These are phyloP conservation scores for Trichaptum fuscoviolaceum DNA, from an alignment of 768 basidiomycete species.

Conservation along the genomic window DNA sequence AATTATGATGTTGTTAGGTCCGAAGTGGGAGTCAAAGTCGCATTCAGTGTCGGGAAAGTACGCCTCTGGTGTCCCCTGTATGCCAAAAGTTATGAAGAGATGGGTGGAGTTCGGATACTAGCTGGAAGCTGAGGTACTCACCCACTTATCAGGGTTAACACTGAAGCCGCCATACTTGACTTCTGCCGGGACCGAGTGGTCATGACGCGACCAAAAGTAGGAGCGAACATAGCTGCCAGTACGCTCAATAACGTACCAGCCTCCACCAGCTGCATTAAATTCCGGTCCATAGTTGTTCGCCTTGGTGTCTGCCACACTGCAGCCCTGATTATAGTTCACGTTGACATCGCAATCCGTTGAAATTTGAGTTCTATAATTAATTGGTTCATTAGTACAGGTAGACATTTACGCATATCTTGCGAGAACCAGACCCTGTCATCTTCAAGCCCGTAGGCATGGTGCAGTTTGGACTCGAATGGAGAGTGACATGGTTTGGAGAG, in stretches of 20 bases:
- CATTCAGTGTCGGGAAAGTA: slow-evolving; percentile 58
- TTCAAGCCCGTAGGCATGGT: slow-evolving; percentile 16
- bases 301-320: slow-evolving; percentile 21
- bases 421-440: background rate
- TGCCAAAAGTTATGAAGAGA: slow-evolving; percentile 4
- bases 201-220: slow-evolving; percentile 64
- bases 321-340: slow-evolving; percentile 26
- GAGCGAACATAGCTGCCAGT: slow-evolving; percentile 12
- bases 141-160: slow-evolving; percentile 37
- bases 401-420: background rate
- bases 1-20: slow-evolving; percentile 58
- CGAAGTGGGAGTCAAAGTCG: slow-evolving; percentile 49
- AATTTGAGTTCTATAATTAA: slow-evolving; percentile 3
- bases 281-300: slow-evolving; percentile 11
- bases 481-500: slow-evolving; percentile 26
- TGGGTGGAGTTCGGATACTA: background rate
- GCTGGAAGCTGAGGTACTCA: slow-evolving; percentile 17
- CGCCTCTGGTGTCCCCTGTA: slow-evolving; percentile 52
- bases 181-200: slow-evolving; percentile 38
- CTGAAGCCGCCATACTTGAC: slow-evolving; percentile 31
- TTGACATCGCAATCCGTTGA: background rate
- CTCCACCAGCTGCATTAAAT: slow-evolving; percentile 31
- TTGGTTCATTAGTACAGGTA: slow-evolving; percentile 21
- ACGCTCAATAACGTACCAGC: slow-evolving; percentile 25
- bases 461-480: slow-evolving; percentile 11